phyloP scores from a whole-genome alignment of 805 yeast genomes.

The Zygoascus flipseniorum region DNA sequence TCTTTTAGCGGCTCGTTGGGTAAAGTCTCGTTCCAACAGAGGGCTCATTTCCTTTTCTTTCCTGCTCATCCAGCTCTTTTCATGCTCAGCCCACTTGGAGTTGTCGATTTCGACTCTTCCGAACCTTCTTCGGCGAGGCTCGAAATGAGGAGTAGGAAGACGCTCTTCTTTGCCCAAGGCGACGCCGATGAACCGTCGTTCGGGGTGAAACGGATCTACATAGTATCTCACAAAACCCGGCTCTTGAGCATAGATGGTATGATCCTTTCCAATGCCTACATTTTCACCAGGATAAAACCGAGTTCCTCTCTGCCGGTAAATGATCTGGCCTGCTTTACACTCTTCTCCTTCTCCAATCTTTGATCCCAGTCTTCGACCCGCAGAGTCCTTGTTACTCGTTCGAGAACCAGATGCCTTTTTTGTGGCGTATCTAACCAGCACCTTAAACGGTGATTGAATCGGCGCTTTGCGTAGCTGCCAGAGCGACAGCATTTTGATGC shows the following conservation, averaged over 20 bases:
- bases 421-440: slow-evolving; percentile 71
- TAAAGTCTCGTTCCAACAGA: slow-evolving; percentile 35
- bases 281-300: slow-evolving; percentile 92
- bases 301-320: slow-evolving; percentile 93
- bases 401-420: slow-evolving; percentile 94
- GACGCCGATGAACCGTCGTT: slow-evolving; percentile 82
- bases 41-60: slow-evolving; percentile 56
- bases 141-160: slow-evolving; percentile 85
- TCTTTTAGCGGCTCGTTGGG: slow-evolving; percentile 37
- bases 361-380: slow-evolving; percentile 89
- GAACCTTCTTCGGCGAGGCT: slow-evolving; percentile 78
- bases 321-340: slow-evolving; percentile 76
- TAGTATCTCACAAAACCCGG: slow-evolving; percentile 92
- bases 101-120: slow-evolving; percentile 55
- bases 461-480: not conserved
- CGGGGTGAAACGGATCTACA: slow-evolving; percentile 93
- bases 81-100: slow-evolving; percentile 43
- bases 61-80: slow-evolving; percentile 55
- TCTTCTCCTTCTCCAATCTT: slow-evolving; percentile 72
- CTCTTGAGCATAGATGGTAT: slow-evolving; percentile 81
- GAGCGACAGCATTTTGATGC: not conserved
- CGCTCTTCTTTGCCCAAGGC: slow-evolving; percentile 55
- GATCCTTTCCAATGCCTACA: slow-evolving; percentile 77
- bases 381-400: slow-evolving; percentile 87
- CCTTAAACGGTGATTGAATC: slow-evolving; percentile 1